These are phyloP conservation scores for Castanospermum australe DNA, from an alignment of 306 rosid species.

Conservation along the genomic window DNA sequence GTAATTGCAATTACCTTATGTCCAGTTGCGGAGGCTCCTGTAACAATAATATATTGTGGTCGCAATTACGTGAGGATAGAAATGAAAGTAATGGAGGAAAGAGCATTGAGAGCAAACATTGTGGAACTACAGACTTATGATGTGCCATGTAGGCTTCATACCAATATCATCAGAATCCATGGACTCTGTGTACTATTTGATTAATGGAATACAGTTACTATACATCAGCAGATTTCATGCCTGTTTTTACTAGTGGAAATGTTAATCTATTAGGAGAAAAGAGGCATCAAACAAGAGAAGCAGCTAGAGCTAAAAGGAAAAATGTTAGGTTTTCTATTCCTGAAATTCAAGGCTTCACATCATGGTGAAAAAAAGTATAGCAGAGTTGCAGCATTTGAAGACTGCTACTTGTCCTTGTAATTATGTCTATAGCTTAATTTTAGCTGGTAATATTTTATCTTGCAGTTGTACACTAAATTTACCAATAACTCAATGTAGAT, in stretches of 20 bases:
- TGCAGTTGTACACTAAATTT: not conserved
- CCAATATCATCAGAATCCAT: not conserved
- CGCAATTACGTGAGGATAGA: too few species aligned
- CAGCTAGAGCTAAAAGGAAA: not conserved
- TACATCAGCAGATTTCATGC: not conserved
- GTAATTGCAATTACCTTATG: too few species aligned
- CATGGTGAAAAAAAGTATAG: not conserved
- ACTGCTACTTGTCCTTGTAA: not conserved
- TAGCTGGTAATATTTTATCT: not conserved
- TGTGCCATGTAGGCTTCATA: not conserved
- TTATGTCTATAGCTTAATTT: not conserved
- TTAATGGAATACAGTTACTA: not conserved
- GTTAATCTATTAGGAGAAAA: not conserved
- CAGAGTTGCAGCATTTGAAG: not conserved
- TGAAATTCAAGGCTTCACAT: not conserved
- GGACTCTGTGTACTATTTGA: not conserved
- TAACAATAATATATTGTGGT: too few species aligned
- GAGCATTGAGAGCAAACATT: slow-evolving; percentile 80
- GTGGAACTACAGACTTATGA: slow-evolving; percentile 80
- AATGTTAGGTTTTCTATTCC: not conserved
- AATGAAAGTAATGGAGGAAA: slow-evolving; percentile 41
- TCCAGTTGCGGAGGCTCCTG: too few species aligned
- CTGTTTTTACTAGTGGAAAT: not conserved
- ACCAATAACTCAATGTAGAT: not conserved
- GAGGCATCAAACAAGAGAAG: not conserved